These are phyloP conservation scores for Quillaja saponaria DNA, from an alignment of 306 rosid species.

Conservation along the genomic window DNA sequence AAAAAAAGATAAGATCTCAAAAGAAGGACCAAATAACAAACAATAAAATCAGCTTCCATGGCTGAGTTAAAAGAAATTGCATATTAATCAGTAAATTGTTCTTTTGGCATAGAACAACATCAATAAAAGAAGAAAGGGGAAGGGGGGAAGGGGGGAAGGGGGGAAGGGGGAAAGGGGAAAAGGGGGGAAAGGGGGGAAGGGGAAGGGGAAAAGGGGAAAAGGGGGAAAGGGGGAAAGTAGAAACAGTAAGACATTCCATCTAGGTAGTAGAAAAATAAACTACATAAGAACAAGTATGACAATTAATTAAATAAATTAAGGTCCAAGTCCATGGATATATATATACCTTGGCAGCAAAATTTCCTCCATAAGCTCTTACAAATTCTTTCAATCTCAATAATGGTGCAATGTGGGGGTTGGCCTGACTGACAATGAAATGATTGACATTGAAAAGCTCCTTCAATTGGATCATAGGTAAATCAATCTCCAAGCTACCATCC, in stretches of 20 bases:
- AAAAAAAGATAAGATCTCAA: too few relatives aligned
- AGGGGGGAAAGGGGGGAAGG: background rate
- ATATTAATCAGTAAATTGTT: background rate
- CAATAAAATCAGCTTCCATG: background rate
- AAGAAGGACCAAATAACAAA: background rate
- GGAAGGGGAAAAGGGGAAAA: background rate
- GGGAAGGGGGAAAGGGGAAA: background rate
- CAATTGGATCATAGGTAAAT: conserved; percentile 94
- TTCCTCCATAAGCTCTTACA: conserved; percentile 82
- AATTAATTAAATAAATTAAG: too few relatives aligned
- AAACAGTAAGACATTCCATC: too few relatives aligned
- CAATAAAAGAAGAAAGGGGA: background rate
- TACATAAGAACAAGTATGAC: too few relatives aligned
- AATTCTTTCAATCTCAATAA: conserved; percentile 79
- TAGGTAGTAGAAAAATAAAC: too few relatives aligned
- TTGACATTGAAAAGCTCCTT: conserved; percentile 95
- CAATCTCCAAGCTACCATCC: conserved; percentile 97
- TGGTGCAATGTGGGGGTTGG: conserved; percentile 95
- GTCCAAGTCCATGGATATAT: background rate
- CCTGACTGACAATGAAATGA: conserved; percentile 95
- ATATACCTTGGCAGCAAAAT: conserved; percentile 92
- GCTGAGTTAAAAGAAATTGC: background rate
- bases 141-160: background rate
- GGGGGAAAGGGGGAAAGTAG: background rate
- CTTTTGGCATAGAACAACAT: background rate